A percentile compares a stretch with the other conserved stretches of the same genome.
Evolutionary conservation across 2,329 filamentous ascomycete genomes (phyloP).

Genomic region (Alternaria sp.): DNA sequence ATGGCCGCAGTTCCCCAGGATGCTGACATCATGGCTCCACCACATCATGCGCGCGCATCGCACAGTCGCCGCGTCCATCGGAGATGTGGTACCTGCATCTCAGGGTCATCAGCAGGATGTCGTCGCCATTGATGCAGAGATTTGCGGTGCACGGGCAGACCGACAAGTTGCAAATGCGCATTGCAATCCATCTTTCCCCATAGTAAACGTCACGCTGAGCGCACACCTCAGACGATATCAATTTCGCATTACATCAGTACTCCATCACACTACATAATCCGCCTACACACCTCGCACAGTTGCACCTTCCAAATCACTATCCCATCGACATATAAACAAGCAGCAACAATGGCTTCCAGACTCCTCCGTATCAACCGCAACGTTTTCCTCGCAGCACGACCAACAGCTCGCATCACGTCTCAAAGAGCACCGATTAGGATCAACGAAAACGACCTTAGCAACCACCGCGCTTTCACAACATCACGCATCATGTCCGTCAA

Average conservation of each 20-base stretch:
- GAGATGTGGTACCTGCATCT: slow-evolving; percentile 14
- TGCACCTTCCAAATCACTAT: not conserved
- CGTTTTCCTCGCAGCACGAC: slow-evolving; percentile 1
- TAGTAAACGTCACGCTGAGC: slow-evolving; percentile 6
- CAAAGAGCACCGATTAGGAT: not conserved
- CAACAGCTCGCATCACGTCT: not conserved
- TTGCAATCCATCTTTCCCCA: slow-evolving; percentile 4
- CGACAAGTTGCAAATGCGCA: not conserved
- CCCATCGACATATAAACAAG: not conserved
- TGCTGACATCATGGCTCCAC: slow-evolving; percentile 18
- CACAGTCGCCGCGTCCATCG: slow-evolving; percentile 8
- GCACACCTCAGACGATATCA: not conserved
- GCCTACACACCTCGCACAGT: not conserved
- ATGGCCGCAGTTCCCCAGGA: slow-evolving; percentile 1
- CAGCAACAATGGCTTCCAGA: slow-evolving; percentile 9
- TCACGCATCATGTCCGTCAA: slow-evolving; percentile 22
- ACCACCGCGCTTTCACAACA: slow-evolving; percentile 17
- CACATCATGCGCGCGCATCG: slow-evolving; percentile 8
- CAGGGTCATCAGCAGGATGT: slow-evolving; percentile 6
- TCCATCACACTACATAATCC: slow-evolving; percentile 1
- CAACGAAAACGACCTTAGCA: slow-evolving; percentile 11
- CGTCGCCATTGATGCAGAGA: slow-evolving; percentile 10
- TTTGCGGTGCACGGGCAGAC: slow-evolving; percentile 1
- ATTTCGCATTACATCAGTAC: slow-evolving; percentile 11
- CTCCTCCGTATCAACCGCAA: slow-evolving; percentile 8